A percentile compares a stretch with the other conserved stretches of the same genome.
Conservation (phyloP, 2,329 filamentous ascomycete genomes). For the Scytalidium sp. region DNA sequence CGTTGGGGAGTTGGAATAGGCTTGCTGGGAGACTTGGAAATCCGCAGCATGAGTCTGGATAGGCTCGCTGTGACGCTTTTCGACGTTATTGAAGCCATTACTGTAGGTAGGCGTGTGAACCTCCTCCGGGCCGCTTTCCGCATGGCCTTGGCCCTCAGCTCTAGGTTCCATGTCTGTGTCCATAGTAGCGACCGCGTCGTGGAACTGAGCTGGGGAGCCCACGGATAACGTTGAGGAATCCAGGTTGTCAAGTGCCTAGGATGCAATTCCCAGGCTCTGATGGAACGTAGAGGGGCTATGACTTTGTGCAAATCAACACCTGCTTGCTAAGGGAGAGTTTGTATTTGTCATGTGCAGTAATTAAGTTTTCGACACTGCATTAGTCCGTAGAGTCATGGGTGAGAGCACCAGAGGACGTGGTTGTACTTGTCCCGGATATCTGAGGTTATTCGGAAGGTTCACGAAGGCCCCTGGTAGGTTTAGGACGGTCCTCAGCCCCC, state of each 20-base stretch:
- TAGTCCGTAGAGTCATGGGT: neutral
- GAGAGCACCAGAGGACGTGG: neutral
- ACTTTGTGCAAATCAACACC: slow-evolving; percentile 17
- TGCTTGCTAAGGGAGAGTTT: slow-evolving; percentile 4
- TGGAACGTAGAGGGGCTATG: slow-evolving; percentile 7
- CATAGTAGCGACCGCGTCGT: slow-evolving; percentile 47
- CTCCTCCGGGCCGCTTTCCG: slow-evolving; percentile 26
- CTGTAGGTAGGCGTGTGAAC: slow-evolving; percentile 25
- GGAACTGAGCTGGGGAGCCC: slow-evolving; percentile 50
- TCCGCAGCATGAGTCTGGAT: slow-evolving; percentile 30
- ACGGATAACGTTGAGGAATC: slow-evolving; percentile 48
- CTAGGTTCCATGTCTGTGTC: slow-evolving; percentile 43
- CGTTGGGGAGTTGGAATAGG: slow-evolving; percentile 22
- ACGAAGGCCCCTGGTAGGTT: neutral
- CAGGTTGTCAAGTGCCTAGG: slow-evolving; percentile 36
- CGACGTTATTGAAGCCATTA: slow-evolving; percentile 10
- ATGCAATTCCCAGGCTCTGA: slow-evolving; percentile 9
- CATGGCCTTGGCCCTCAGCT: slow-evolving; percentile 23
- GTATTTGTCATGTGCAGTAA: neutral
- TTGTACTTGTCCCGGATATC: slow-evolving; percentile 4
- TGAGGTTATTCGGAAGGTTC: slow-evolving; percentile 22
- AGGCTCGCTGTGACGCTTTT: slow-evolving; percentile 26
- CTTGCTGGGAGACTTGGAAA: slow-evolving; percentile 23
- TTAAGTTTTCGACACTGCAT: neutral
- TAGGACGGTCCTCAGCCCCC: neutral